Base-by-base conservation (phyloP, 148 eudicot species). In the Nepenthes gracilis region DNA sequence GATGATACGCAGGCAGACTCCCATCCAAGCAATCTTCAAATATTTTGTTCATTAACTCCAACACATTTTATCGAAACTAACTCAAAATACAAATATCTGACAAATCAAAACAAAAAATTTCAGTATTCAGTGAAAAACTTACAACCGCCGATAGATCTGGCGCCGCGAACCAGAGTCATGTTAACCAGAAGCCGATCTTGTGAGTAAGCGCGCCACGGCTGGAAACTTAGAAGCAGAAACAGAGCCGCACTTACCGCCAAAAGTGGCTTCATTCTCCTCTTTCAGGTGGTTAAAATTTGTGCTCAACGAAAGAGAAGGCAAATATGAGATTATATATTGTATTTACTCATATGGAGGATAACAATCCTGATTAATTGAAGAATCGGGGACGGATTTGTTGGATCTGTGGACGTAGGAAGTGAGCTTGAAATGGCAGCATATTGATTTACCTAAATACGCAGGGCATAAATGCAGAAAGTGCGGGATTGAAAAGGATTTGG, bases 1-100 rank as follows among this genome's bases (percentile, higher is more conserved):
- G 32, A 67, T 87, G 97, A 72, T 91, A 91, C 43, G 88, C 96
- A 52, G 97, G 96, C 72, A 91, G 76, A 74, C 90, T 91, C 65
- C 97, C 97, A 56, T 87, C 97, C 83, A 91, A 83, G 79, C 97
- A 91, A 87, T 81, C 97, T 91, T 64, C 64, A 59, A 9, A 40
- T 47, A 45, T 50, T 53, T 34, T 7, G 47, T 2, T 5, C 54
- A 11, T 5, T 1, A 48, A 58, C n/a, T 5, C 6, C 1, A 11
- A 35, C 6, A 36, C 15, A 32, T 2, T 0, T 14, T 35, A 23
- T 57, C 36, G 6, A 57, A 57, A 23, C 7, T 2, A 57, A 23
- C 7, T 2, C 13, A 15, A 9, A 49, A 37, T 9, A 6, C 7
- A 34, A 66, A 4, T 8, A 14, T 15, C 11, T 53, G 11, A 15